These are phyloP conservation scores for Cucumis cinereus DNA, from an alignment of 306 rosid species.

Conservation along the genomic window DNA sequence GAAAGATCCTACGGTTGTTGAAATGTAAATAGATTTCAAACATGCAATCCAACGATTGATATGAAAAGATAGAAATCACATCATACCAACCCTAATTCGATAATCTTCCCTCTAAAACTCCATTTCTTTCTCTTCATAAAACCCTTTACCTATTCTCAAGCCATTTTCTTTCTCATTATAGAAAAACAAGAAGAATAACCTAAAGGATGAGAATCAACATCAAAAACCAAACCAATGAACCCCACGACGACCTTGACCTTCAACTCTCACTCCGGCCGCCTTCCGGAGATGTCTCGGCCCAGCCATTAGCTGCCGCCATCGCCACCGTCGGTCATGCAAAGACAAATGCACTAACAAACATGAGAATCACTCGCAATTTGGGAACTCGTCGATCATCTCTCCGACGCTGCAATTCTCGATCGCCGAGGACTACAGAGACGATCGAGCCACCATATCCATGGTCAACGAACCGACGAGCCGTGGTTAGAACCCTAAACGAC, in stretches of 20 bases:
- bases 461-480: conserved; percentile 33
- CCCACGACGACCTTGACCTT: neutral
- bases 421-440: neutral
- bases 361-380: neutral
- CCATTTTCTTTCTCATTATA: neutral
- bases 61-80: too few species aligned
- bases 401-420: neutral
- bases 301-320: neutral
- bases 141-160: neutral
- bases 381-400: neutral
- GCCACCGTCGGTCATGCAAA: too few species aligned
- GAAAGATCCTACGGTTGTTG: too few species aligned
- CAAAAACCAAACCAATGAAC: neutral
- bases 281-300: neutral
- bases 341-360: neutral
- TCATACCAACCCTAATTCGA: neutral
- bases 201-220: neutral
- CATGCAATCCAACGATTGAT: too few species aligned
- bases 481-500: neutral
- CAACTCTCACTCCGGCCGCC: neutral
- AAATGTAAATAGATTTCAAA: too few species aligned
- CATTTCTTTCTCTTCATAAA: neutral
- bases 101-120: neutral
- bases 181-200: neutral
- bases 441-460: conserved; percentile 28